Evolutionary conservation across 164 flowering plant species (phyloP).

Genomic region (Aristolochia contorta): DNA sequence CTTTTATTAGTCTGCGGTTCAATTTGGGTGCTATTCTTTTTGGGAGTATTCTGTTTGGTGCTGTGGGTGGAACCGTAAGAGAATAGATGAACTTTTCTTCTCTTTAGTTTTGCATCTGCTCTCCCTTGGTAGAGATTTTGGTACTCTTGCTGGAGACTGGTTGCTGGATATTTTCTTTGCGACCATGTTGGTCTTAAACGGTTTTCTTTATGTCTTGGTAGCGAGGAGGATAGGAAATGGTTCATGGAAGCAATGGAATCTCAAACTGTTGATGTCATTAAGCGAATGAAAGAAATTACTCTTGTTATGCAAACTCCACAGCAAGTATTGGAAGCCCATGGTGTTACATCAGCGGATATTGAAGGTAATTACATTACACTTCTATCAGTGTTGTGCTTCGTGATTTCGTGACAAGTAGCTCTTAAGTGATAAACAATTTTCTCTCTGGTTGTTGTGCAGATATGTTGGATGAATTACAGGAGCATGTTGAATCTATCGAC

Average conservation of each 20-base stretch:
- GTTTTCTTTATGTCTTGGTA: conserved; percentile 7
- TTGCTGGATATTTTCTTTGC: neutral
- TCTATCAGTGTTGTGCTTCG: neutral
- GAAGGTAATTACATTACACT: conserved; percentile 42
- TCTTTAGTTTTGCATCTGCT: no score
- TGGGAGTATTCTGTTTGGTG: no score
- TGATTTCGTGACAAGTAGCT: no score
- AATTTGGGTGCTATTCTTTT: no score
- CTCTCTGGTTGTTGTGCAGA: conserved; percentile 28
- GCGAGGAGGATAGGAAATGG: conserved; percentile 93
- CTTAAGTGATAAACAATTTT: neutral
- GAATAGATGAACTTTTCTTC: no score
- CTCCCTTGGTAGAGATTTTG: no score
- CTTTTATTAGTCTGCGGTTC: no score
- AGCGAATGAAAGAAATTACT: conserved; percentile 95
- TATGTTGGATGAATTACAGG: conserved; percentile 89
- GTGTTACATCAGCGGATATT: conserved; percentile 68
- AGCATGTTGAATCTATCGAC: conserved; percentile 94
- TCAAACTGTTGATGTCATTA: conserved; percentile 56
- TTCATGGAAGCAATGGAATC: conserved; percentile 97
- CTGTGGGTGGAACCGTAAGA: no score
- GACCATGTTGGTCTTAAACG: neutral
- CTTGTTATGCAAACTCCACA: conserved; percentile 91
- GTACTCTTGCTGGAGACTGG: no score
- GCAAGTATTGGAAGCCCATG: conserved; percentile 73